A percentile compares a stretch with the other conserved stretches of the same genome.
These are phyloP conservation scores for Angomonas deanei DNA, from an alignment of 208 protist genomes.

Conservation along the genomic window DNA sequence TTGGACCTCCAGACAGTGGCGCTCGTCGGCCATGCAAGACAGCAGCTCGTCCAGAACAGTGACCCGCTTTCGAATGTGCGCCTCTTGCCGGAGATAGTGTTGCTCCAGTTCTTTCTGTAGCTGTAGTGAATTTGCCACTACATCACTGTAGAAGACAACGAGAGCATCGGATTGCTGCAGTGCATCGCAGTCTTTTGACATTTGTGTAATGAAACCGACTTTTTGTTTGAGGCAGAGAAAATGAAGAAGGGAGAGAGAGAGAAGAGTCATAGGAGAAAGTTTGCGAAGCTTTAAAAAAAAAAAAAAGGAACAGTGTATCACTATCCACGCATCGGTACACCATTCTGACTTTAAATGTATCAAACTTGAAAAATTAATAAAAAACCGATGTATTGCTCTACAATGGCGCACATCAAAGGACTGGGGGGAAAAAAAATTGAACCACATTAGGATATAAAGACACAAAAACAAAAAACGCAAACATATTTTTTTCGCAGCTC, in stretches of 20 bases:
- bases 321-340: no score
- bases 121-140: conserved; percentile 20
- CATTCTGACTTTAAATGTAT: no score
- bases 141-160: conserved; percentile 25
- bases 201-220: neutral
- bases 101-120: conserved; percentile 73
- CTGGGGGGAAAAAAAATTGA: no score
- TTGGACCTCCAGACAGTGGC: conserved; percentile 71
- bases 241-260: conserved; percentile 1
- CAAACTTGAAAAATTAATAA: no score
- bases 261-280: neutral
- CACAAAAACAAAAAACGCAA: no score
- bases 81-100: conserved; percentile 74
- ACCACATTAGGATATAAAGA: no score
- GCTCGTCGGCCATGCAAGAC: conserved; percentile 73
- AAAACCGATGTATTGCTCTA: no score
- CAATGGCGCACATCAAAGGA: no score
- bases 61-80: conserved; percentile 74
- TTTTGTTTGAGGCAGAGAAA: no score
- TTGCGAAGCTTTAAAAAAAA: neutral
- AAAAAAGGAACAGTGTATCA: neutral
- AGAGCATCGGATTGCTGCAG: conserved; percentile 2
- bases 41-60: conserved; percentile 74
- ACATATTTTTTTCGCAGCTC: no score
- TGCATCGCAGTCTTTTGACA: neutral